Evolutionary conservation across 805 yeast species (phyloP).

Genomic region (Yarrowia sp.): DNA sequence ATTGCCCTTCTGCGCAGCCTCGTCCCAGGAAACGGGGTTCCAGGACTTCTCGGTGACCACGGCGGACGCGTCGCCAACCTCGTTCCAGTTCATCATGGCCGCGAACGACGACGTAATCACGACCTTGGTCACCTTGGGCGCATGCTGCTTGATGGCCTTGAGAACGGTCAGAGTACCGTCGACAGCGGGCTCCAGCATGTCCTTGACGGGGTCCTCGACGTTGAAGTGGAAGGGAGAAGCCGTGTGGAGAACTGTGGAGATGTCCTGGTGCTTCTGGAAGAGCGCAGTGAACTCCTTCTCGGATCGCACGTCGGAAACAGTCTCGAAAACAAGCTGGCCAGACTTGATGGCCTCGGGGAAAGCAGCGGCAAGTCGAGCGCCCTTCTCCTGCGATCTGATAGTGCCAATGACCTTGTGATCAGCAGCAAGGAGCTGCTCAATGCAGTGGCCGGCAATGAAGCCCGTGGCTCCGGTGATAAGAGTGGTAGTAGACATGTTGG

Average conservation of each 20-base stretch:
- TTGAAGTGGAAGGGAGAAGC: slow-evolving; percentile 43
- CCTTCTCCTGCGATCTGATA: slow-evolving; percentile 47
- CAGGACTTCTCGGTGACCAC: slow-evolving; percentile 41
- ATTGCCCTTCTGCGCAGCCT: slow-evolving; percentile 24
- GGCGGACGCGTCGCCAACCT: slow-evolving; percentile 31
- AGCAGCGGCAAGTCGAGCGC: slow-evolving; percentile 36
- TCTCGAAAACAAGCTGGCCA: slow-evolving; percentile 35
- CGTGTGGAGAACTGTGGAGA: slow-evolving; percentile 42
- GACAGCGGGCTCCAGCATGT: slow-evolving; percentile 49
- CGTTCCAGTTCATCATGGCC: slow-evolving; percentile 42
- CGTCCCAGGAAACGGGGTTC: slow-evolving; percentile 41
- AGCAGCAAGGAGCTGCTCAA: slow-evolving; percentile 41
- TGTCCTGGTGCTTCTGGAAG: slow-evolving; percentile 43
- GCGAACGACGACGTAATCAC: slow-evolving; percentile 53
- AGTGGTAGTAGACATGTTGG: slow-evolving; percentile 30
- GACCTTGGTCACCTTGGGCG: slow-evolving; percentile 40
- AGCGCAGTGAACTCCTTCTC: slow-evolving; percentile 48
- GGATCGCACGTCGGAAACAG: slow-evolving; percentile 37
- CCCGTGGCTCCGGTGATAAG: slow-evolving; percentile 50
- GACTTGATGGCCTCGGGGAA: slow-evolving; percentile 31
- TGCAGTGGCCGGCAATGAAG: slow-evolving; percentile 47
- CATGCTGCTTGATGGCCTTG: slow-evolving; percentile 41
- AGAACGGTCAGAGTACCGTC: slow-evolving; percentile 49
- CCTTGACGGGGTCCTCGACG: slow-evolving; percentile 42
- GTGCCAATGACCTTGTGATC: slow-evolving; percentile 51